These are phyloP conservation scores for Globisporangium ultimum DNA, from an alignment of 352 stramenopile genomes.

Conservation along the genomic window DNA sequence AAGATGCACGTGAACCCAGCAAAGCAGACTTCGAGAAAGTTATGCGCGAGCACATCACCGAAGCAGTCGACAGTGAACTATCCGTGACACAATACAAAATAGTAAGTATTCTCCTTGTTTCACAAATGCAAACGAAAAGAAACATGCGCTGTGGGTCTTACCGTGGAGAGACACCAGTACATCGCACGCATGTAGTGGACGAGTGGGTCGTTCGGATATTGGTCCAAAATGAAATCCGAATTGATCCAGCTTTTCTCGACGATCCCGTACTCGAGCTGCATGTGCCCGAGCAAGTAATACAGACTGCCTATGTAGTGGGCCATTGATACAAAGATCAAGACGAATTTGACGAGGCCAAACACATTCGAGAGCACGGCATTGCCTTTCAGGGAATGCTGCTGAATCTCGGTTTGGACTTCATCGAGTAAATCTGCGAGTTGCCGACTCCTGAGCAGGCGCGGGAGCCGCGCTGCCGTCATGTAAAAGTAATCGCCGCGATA, in stretches of 20 bases:
- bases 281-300: slow-evolving; percentile 46
- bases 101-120: no score
- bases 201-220: slow-evolving; percentile 43
- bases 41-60: slow-evolving; percentile 59
- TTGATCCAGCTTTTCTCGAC: slow-evolving; percentile 52
- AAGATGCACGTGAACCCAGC: slow-evolving; percentile 63
- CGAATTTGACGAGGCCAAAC: slow-evolving; percentile 53
- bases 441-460: slow-evolving; percentile 36
- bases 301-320: slow-evolving; percentile 47
- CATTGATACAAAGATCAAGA: slow-evolving; percentile 55
- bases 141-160: slow-evolving; percentile 24
- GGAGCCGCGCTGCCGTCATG: slow-evolving; percentile 34
- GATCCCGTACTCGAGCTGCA: slow-evolving; percentile 30
- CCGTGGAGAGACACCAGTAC: slow-evolving; percentile 73
- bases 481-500: slow-evolving; percentile 31
- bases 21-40: slow-evolving; percentile 58
- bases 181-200: slow-evolving; percentile 76
- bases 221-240: slow-evolving; percentile 42
- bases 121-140: not conserved
- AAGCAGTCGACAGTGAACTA: slow-evolving; percentile 82
- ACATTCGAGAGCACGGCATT: slow-evolving; percentile 37
- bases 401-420: slow-evolving; percentile 43
- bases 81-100: no score
- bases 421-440: slow-evolving; percentile 37
- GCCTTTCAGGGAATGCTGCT: slow-evolving; percentile 45